Base-by-base conservation (phyloP, 805 yeast genomes). In the Yarrowia osloensis region DNA sequence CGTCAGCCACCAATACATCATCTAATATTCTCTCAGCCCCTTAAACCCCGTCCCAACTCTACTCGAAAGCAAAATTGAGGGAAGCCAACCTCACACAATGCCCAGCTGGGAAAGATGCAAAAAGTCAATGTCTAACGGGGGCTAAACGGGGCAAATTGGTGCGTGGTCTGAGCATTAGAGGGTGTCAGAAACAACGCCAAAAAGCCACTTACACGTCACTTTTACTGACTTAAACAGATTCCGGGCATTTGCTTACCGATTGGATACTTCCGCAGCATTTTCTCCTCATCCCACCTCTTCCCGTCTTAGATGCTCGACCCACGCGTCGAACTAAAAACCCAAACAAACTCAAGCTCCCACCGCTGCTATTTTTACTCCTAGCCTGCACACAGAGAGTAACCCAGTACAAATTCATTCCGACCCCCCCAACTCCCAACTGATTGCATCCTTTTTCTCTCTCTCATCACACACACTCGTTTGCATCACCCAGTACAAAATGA, bases 281-380 rank as follows among this genome's bases (percentile, higher is more conserved):
- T n/a, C 17, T 11, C 19, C 12, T 40, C 17, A 2, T 40, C 15
- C 49, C 49, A 22, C 49, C 24, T 11, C 22, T 7, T 19, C 44
- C 22, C n/a, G 46, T 12, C 49, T 44, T 7, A 24, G 49, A 24
- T 44, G 37, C 28, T 33, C 57, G 15, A 13, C 17, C 19, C 39
- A 50, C 57, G 57, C 57, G 57, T 33, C 62, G 26, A 37, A 54
- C 46, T 26, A 37, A 54, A 52, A 46, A 54, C 11, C 28, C 62
- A 54, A 54, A 54, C 62, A 37, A 35, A 54, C 62, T 39, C 62
- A 54, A 54, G n/a, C 62, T 50, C 40, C 19, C 28, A 40, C 62
- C 33, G 22, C 29, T 57, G 63, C 42, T 57, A 57, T 57, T 57
- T 57, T 57, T 57, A 57, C 63, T 57, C 49, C 49, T 40, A 40